These are phyloP conservation scores for Syzygium grande DNA, from an alignment of 345 rosid species.

Conservation along the genomic window DNA sequence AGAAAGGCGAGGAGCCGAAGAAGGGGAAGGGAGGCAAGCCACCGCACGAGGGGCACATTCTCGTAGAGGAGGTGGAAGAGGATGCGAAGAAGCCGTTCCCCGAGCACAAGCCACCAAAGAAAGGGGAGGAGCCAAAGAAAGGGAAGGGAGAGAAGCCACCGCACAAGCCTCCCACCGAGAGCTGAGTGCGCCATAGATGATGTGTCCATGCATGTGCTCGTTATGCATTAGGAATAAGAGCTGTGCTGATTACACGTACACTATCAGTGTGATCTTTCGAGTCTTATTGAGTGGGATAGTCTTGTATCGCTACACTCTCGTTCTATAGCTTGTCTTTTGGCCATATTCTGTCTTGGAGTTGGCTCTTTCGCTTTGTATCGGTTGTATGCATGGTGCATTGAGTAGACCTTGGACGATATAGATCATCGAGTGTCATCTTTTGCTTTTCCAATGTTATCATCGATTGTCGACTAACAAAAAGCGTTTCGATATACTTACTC, in stretches of 20 bases:
- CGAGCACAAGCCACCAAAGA: not conserved
- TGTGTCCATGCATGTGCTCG: not conserved
- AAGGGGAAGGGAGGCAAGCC: not conserved
- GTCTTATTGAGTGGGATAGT: not conserved
- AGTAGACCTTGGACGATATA: not conserved
- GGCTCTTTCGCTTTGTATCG: not conserved
- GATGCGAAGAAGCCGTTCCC: not conserved
- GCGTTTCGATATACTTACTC: not conserved
- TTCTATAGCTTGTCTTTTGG: not conserved
- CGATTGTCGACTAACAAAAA: not conserved
- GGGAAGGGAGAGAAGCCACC: constrained; percentile 13
- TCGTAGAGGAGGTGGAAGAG: not conserved
- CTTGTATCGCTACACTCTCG: not conserved
- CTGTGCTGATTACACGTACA: not conserved
- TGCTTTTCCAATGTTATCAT: not conserved
- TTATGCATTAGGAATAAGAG: not conserved
- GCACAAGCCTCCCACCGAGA: constrained; percentile 4
- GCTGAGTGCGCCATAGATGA: not conserved
- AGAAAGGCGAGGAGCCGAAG: not conserved
- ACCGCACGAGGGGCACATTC: not conserved
- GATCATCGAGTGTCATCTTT: not conserved
- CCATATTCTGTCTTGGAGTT: not conserved
- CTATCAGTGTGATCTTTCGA: not conserved
- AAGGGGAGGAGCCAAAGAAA: not conserved
- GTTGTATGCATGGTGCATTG: not conserved